phyloP scores from a whole-genome alignment of 2,329 filamentous ascomycete species.

The Colletotrichum gigasporum region DNA sequence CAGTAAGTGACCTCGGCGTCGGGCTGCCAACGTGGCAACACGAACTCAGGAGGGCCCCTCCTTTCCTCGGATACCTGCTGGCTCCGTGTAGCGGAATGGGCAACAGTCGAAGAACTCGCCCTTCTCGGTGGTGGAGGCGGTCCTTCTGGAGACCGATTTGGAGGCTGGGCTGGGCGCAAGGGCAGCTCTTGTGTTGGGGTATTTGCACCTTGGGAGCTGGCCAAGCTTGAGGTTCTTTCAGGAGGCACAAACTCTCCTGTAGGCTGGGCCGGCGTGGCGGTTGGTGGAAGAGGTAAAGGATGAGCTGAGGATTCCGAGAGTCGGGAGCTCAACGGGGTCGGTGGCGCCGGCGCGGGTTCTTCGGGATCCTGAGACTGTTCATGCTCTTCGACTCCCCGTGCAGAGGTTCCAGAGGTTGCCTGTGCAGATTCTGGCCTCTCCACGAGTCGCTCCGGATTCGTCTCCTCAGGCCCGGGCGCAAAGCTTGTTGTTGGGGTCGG shows the following conservation, averaged over 20 bases:
- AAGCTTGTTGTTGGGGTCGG: slow-evolving; percentile 24
- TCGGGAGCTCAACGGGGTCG: slow-evolving; percentile 24
- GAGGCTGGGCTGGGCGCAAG: neutral
- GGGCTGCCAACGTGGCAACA: slow-evolving; percentile 85
- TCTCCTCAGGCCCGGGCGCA: slow-evolving; percentile 29
- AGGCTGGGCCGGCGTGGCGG: slow-evolving; percentile 25
- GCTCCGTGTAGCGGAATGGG: neutral
- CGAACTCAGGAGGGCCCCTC: slow-evolving; percentile 50
- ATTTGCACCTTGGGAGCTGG: slow-evolving; percentile 1
- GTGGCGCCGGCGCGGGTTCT: slow-evolving; percentile 25
- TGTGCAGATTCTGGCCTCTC: slow-evolving; percentile 20
- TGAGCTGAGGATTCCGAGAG: slow-evolving; percentile 16
- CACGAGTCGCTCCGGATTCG: slow-evolving; percentile 6
- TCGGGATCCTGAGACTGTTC: slow-evolving; percentile 31
- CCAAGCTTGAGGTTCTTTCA: slow-evolving; percentile 26
- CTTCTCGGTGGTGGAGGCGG: slow-evolving; percentile 28
- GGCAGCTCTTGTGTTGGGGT: slow-evolving; percentile 5
- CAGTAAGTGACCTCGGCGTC: slow-evolving; percentile 85
- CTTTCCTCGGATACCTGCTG: slow-evolving; percentile 15
- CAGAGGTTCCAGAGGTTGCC: slow-evolving; percentile 27
- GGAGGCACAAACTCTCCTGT: slow-evolving; percentile 21
- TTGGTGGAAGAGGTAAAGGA: slow-evolving; percentile 26
- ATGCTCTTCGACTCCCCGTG: slow-evolving; percentile 22
- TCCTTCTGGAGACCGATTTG: slow-evolving; percentile 2
- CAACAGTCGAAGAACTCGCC: slow-evolving; percentile 6